Percentiles rank a stretch among this genome's conserved stretches.
phyloP scores from a whole-genome alignment of 169 alveolate species.

The Hepatocystis sp. region DNA sequence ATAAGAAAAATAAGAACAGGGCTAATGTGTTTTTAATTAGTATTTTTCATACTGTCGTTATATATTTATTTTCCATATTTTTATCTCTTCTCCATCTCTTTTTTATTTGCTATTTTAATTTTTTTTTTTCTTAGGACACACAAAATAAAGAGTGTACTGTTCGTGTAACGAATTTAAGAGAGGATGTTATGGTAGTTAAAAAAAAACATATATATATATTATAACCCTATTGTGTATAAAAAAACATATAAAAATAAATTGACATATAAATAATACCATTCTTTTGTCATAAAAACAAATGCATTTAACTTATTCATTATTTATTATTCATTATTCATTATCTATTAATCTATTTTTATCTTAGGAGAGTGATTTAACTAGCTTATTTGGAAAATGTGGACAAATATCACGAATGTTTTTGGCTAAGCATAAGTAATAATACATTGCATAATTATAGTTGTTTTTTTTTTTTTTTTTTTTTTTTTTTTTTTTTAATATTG shows the following conservation, averaged over 20 bases:
- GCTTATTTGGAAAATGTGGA: constrained; percentile 89
- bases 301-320: background rate
- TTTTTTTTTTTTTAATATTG: too few species aligned
- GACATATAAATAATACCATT: background rate
- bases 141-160: constrained; percentile 91
- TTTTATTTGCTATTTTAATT: constrained; percentile 46
- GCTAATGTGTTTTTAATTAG: too few species aligned
- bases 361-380: constrained; percentile 89
- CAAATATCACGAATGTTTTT: constrained; percentile 89
- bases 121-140: constrained; percentile 32
- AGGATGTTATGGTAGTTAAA: constrained; percentile 82
- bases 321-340: too few species aligned
- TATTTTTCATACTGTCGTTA: too few species aligned
- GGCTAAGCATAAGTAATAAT: constrained; percentile 90
- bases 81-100: background rate
- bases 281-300: constrained; percentile 6
- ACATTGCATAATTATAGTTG: too few species aligned
- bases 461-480: too few species aligned
- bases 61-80: too few species aligned
- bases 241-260: background rate
- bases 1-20: too few species aligned
- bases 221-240: background rate
- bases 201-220: constrained; percentile 7
- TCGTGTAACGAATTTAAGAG: constrained; percentile 92
- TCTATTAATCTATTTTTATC: constrained; percentile 2